Percentiles rank a stretch among this genome's conserved stretches.
These are phyloP conservation scores for Dothideomycetidae sp. DNA, from an alignment of 2,329 filamentous ascomycete genomes.

Conservation along the genomic window DNA sequence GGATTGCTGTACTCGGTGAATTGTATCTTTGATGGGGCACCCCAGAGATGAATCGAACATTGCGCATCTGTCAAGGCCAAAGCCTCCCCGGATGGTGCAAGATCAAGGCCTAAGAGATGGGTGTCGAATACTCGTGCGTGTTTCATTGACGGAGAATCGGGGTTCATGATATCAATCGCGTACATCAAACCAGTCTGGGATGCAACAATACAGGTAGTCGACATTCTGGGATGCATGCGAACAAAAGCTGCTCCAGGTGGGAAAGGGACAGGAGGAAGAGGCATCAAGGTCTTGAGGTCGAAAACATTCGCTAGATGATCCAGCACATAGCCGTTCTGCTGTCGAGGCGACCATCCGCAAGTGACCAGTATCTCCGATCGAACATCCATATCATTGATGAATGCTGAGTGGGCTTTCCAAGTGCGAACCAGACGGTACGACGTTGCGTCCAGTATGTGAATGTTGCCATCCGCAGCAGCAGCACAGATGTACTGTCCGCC, in stretches of 20 bases:
- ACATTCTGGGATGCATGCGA: conserved; percentile 89
- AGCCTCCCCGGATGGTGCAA: conserved; percentile 77
- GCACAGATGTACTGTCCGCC: conserved; percentile 78
- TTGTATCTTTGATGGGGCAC: conserved; percentile 68
- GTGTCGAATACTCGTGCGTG: conserved; percentile 62
- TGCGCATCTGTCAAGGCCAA: conserved; percentile 68
- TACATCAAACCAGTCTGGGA: conserved; percentile 90
- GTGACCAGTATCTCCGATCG: conserved; percentile 91
- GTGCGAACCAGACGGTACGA: conserved; percentile 66
- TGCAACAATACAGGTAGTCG: conserved; percentile 85
- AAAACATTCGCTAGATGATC: conserved; percentile 93
- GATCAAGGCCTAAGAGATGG: conserved; percentile 66
- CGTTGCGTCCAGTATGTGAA: conserved; percentile 73
- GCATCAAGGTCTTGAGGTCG: conserved; percentile 78
- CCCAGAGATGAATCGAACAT: conserved; percentile 73
- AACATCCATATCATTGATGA: conserved; percentile 93
- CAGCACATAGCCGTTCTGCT: conserved; percentile 64
- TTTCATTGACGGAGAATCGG: conserved; percentile 70
- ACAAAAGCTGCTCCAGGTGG: conserved; percentile 88
- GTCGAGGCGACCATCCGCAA: conserved; percentile 79
- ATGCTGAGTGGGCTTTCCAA: conserved; percentile 80
- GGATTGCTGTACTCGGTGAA: conserved; percentile 72
- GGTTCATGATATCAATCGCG: conserved; percentile 89
- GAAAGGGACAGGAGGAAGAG: conserved; percentile 80
- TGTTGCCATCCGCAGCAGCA: conserved; percentile 65